Percentiles rank a stretch among this genome's conserved stretches.
phyloP scores from a whole-genome alignment of 2,329 filamentous ascomycete genomes.

The Nemania diffusa region DNA sequence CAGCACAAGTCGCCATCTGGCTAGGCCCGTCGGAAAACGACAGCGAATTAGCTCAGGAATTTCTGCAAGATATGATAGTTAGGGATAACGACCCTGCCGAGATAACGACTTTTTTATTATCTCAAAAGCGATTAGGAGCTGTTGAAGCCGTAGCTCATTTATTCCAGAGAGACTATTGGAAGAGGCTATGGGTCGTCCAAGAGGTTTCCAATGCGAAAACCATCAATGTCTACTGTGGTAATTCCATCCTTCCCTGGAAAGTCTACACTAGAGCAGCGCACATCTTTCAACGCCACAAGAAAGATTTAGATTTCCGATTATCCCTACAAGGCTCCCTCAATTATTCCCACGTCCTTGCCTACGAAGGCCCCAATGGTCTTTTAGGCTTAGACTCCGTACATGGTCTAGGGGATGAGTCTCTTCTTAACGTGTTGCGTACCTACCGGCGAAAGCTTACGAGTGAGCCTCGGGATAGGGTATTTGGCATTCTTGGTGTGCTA shows the following conservation, averaged over 20 bases:
- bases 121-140: constrained; percentile 4
- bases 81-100: constrained; percentile 5
- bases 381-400: neutral
- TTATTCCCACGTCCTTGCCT: constrained; percentile 28
- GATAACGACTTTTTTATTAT: constrained; percentile 33
- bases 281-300: constrained; percentile 33
- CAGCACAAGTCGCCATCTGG: constrained; percentile 39
- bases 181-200: constrained; percentile 49
- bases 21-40: constrained; percentile 36
- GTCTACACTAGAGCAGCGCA: constrained; percentile 36
- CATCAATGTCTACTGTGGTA: constrained; percentile 44
- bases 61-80: constrained; percentile 28
- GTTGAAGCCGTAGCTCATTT: constrained; percentile 45
- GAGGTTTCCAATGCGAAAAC: constrained; percentile 44
- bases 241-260: constrained; percentile 36
- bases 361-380: constrained; percentile 38
- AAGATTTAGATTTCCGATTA: constrained; percentile 20
- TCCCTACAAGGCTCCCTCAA: constrained; percentile 22
- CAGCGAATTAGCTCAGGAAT: constrained; percentile 30
- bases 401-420: constrained; percentile 7
- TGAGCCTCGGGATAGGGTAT: constrained; percentile 52
- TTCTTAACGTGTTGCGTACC: constrained; percentile 43
- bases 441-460: constrained; percentile 45
- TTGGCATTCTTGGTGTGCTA: constrained; percentile 50
- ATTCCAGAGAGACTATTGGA: constrained; percentile 53